Evolutionary conservation across 345 rosid genomes (phyloP), one percentile per base, ranked within the genome.

Genomic region (Gossypium herbaceum): DNA sequence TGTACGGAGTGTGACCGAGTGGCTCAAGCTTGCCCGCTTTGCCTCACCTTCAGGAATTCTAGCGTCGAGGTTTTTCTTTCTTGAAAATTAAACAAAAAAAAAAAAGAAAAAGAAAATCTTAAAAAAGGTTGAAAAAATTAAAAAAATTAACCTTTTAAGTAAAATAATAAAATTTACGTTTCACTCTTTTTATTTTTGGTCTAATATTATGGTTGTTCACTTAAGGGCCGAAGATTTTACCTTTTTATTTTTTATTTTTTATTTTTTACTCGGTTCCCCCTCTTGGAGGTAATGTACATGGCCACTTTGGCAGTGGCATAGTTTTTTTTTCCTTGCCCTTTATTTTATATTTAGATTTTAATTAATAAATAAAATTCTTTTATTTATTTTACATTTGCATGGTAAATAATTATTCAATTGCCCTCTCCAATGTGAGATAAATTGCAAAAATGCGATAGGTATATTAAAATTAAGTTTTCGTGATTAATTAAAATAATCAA

Each of bases 61-160:
- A 85, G 97, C 80, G 97, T 92, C 2, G 94, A 92, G 76, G 91
- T 94, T 78, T 91, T 77, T 81, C 85, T 91, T 77, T 81, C 85
- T 22, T 91, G 57, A 58, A 68, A 74, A 22, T 59, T 41, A 72
- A 65, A 27, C 4, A 27, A 73, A 15, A 9, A 39, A 55, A 55
- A 61, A 79, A 19, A 58, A n/a, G 66, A 20, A 10, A 9, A 39
- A 56, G 54, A 79, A 19, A 59, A 13, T 9, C 13, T 51, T 1
- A 17, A 11, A 57, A 39, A 39, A 74, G 43, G 9, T 29, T 29
- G 3, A 29, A 15, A 44, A 50, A 57, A 54, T 65, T 12, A 22
- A 19, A 62, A 67, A 51, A 51, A 12, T 3, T 76, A 72, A 72
- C n/a, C 12, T 20, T 20, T 4, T n/a, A 16, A 2, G 9, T 50